phyloP scores from a whole-genome alignment of 441 rosid species.

The Adansonia gregorii region DNA sequence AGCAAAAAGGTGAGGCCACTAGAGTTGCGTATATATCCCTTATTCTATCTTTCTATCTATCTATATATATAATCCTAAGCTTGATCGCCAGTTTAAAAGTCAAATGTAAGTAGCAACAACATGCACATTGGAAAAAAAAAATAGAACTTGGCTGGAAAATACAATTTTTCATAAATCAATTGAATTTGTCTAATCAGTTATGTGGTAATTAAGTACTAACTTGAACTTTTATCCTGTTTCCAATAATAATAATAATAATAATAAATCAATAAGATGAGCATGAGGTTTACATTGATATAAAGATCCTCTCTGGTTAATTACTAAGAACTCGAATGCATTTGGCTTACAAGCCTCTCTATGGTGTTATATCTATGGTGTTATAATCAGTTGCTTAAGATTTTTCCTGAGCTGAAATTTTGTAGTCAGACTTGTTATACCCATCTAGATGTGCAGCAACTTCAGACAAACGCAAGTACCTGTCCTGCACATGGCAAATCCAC shows the following conservation, averaged over 20 bases:
- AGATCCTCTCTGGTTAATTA: background rate
- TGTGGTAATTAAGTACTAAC: background rate
- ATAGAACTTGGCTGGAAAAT: background rate
- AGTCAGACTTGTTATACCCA: background rate
- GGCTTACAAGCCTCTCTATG: background rate
- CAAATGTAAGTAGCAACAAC: background rate
- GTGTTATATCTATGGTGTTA: too few species aligned
- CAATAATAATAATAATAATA: too few species aligned
- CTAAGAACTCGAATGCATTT: too few species aligned
- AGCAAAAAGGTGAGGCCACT: conserved; percentile 2
- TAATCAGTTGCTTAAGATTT: background rate
- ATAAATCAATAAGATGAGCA: background rate
- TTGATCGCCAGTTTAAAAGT: background rate
- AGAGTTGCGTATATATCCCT: background rate
- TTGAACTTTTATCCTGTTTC: too few species aligned
- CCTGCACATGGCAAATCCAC: too few species aligned
- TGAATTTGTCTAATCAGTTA: background rate
- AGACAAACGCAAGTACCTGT: too few species aligned
- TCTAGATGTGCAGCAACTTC: too few species aligned
- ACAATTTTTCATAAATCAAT: background rate
- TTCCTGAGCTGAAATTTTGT: background rate
- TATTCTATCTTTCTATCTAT: background rate
- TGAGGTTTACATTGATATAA: background rate
- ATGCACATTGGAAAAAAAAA: background rate
- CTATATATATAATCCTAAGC: background rate